Evolutionary conservation across 108 stramenopile species (phyloP), one percentile per base, ranked within the genome.

Genomic region (Discostella pseudostelligera): DNA sequence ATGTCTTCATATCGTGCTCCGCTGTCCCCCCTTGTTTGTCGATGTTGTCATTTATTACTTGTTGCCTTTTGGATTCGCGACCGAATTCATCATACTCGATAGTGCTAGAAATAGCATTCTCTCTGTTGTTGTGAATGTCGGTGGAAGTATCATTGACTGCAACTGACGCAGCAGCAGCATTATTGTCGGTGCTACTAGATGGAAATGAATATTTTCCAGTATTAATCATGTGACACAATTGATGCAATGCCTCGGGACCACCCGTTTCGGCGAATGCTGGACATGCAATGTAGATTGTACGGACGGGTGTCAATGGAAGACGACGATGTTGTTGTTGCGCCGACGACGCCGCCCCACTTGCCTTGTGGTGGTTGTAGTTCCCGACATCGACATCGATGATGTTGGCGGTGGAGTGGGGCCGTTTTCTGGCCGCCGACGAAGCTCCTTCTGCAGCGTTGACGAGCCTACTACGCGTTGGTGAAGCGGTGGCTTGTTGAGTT

Each of bases 181-280:
- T 32, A 32, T 4, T 32, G 32, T 32, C 32, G 5, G 32, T 3
- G 5, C 32, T 5, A 8, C 3, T 8, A 48, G 47, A 62, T 7
- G 35, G 16, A 44, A 26, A 42, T 12, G 43, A 50, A 36, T 65
- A 73, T 43, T 37, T 37, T 3, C 62, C 65, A 13, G 58, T 35
- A 49, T 83, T 83, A 3, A 83, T 64, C 61, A 76, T 45, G 54
- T 83, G 79, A 40, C 82, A 83, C 24, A 83, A 42, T 39, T 83
- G 82, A 59, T 83, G 82, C 47, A 83, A 35, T 11, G 82, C 82
- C 61, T 83, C 82, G 19, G 82, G 82, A 12, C 82, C 82, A 14
- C 82, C 82, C 17, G 82, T 83, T 44, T 80, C 70, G 22, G 64
- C 63, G 39, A 28, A 20, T 17, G 76, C 69, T 12, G 82, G 82